Percentiles rank a stretch among this genome's conserved stretches.
phyloP scores from a whole-genome alignment of 257 asterid genomes.

The Verbena officinalis region DNA sequence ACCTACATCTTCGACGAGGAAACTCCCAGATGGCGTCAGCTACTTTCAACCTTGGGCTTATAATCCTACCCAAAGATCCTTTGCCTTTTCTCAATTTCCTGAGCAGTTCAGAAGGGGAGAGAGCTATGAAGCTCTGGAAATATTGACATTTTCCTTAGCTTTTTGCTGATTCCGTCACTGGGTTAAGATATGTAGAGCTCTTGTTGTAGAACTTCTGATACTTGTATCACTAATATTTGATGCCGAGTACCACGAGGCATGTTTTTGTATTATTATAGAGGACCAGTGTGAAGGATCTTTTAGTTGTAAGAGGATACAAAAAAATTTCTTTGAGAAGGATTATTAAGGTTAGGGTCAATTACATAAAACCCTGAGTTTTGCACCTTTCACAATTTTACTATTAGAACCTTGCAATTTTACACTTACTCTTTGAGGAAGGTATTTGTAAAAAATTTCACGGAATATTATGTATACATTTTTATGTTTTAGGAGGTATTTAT shows the following conservation, averaged over 20 bases:
- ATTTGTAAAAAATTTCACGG: no score
- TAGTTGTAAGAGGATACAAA: background rate
- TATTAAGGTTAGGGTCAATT: no score
- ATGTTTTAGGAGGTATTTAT: no score
- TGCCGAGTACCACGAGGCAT: slow-evolving; percentile 9
- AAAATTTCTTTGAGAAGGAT: no score
- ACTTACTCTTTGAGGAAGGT: no score
- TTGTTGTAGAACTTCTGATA: slow-evolving; percentile 1
- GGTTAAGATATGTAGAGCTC: slow-evolving; percentile 10
- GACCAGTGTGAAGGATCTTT: background rate
- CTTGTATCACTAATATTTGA: slow-evolving; percentile 22
- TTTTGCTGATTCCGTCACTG: slow-evolving; percentile 13
- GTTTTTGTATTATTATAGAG: slow-evolving; percentile 5
- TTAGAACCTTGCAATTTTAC: no score
- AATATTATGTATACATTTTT: no score
- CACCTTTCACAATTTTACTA: no score
- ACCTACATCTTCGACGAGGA: slow-evolving; percentile 97
- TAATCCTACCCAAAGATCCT: slow-evolving; percentile 24
- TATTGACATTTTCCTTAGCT: slow-evolving; percentile 8
- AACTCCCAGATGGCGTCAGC: slow-evolving; percentile 95
- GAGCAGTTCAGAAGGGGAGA: background rate
- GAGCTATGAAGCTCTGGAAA: slow-evolving; percentile 1
- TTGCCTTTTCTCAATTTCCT: slow-evolving; percentile 4
- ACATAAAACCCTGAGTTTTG: no score
- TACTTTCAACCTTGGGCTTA: slow-evolving; percentile 67